Evolutionary conservation across 2,329 filamentous ascomycete species (phyloP), one percentile per base, ranked within the genome.

Genomic region (Hypoxylon sp.): DNA sequence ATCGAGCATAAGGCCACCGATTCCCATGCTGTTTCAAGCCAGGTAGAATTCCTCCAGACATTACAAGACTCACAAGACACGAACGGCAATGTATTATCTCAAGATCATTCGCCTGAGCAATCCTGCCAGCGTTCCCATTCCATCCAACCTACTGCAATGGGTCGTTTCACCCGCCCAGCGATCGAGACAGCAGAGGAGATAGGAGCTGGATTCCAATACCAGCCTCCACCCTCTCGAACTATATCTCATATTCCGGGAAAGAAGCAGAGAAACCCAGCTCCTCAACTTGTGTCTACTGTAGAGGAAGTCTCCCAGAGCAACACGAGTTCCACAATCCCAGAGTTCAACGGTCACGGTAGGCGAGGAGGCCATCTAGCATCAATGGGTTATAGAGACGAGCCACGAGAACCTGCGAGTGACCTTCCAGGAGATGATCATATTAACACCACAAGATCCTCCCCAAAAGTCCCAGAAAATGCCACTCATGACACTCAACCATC

Each of bases 131-230:
- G 22, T 44, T 44, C 8, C 13, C 13, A 20, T 13, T 25, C 64
- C 11, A 53, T 42, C 11, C 49, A 61, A 35, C 10, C 48, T 11
- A 37, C 25, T 13, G 53, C 44, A 6, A 25, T 50, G 10, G 49
- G 22, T 11, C 70, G 63, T 27, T 64, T 77, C 30, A 64, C 59
- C 8, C 72, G 69, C 8, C 74, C 72, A 6, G 7, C 54, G 33
- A 53, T 57, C 31, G 74, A 75, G 22, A 64, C 69, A 10, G 56
- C 68, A 0, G 54, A 72, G 3, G 61, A 74, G 53, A 73, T 76
- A 37, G 67, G 59, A 20, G 48, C 65, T 37, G 60, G 50, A 3
- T 75, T 77, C 51, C 71, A 74, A 48, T 76, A 69, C 22, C 69
- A 65, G 14, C 65, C 68, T 11, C 72, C 72, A 42, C 42, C 63